These are phyloP conservation scores for Brettanomyces naardenensis DNA, from an alignment of 805 yeast genomes.

Conservation along the genomic window DNA sequence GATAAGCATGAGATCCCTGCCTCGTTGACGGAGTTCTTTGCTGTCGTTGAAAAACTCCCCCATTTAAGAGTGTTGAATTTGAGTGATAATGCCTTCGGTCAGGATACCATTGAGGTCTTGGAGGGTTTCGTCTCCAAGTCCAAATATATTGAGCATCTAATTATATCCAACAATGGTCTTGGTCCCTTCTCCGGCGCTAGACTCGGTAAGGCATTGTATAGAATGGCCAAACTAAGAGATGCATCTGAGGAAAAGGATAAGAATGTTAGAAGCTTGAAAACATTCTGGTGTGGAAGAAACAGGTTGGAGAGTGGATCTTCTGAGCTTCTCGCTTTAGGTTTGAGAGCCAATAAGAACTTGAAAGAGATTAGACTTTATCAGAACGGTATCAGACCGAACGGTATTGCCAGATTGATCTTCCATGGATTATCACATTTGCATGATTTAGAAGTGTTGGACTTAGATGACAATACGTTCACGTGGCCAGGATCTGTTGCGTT, in stretches of 20 bases:
- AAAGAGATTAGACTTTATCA: constrained; percentile 79
- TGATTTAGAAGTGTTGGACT: constrained; percentile 61
- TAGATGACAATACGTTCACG: constrained; percentile 95
- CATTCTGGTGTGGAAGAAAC: constrained; percentile 95
- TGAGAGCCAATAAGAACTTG: constrained; percentile 63
- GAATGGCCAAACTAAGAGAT: constrained; percentile 49
- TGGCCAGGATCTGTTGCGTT: constrained; percentile 54
- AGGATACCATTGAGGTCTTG: constrained; percentile 86
- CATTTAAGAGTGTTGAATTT: constrained; percentile 69
- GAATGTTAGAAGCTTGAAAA: constrained; percentile 46
- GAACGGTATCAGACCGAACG: constrained; percentile 95
- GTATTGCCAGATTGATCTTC: constrained; percentile 65
- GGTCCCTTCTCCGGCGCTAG: constrained; percentile 97
- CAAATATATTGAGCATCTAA: constrained; percentile 73
- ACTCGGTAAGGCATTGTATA: constrained; percentile 78
- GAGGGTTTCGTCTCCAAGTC: constrained; percentile 73
- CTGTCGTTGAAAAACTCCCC: constrained; percentile 62
- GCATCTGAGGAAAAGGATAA: constrained; percentile 18
- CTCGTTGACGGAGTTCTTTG: constrained; percentile 64
- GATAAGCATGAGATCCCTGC: constrained; percentile 90
- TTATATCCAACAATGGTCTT: constrained; percentile 91
- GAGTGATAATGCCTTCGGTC: constrained; percentile 95
- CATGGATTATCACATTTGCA: constrained; percentile 63
- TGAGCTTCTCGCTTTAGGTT: constrained; percentile 74
- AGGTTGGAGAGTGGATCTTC: constrained; percentile 94